Evolutionary conservation across 106 monocot species (phyloP).

Genomic region (Phalaenopsis aphrodite): DNA sequence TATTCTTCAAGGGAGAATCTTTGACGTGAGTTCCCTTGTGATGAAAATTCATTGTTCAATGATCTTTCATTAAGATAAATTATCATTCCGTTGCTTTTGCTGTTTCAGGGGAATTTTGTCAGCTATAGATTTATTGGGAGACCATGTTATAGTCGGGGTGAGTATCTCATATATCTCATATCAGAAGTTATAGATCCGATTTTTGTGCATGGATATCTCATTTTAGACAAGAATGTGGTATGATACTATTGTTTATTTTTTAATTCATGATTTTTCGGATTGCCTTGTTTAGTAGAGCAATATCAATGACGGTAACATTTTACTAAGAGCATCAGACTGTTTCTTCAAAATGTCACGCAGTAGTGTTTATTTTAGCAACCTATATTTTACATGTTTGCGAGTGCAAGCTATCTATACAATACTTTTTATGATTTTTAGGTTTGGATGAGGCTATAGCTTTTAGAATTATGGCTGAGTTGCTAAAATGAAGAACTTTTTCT

Average conservation of each 20-base stretch:
- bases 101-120: conserved; percentile 72
- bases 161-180: conserved; percentile 15
- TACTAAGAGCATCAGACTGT: background rate
- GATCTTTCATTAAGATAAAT: background rate
- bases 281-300: background rate
- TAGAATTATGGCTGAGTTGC: too few species aligned
- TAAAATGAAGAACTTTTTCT: too few species aligned
- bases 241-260: background rate
- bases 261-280: background rate
- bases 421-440: background rate
- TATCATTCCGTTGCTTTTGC: conserved; percentile 10
- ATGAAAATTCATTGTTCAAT: background rate
- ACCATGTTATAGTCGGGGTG: conserved; percentile 60
- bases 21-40: conserved; percentile 54
- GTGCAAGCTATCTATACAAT: background rate
- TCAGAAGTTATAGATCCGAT: background rate
- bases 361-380: background rate
- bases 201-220: background rate
- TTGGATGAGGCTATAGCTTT: background rate
- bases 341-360: background rate
- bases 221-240: background rate
- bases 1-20: conserved; percentile 82
- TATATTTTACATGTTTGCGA: background rate
- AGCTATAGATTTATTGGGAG: conserved; percentile 65
- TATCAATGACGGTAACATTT: background rate